Base-by-base conservation (phyloP, 1,139 yeast species). In the Yamadazyma conglobata region DNA sequence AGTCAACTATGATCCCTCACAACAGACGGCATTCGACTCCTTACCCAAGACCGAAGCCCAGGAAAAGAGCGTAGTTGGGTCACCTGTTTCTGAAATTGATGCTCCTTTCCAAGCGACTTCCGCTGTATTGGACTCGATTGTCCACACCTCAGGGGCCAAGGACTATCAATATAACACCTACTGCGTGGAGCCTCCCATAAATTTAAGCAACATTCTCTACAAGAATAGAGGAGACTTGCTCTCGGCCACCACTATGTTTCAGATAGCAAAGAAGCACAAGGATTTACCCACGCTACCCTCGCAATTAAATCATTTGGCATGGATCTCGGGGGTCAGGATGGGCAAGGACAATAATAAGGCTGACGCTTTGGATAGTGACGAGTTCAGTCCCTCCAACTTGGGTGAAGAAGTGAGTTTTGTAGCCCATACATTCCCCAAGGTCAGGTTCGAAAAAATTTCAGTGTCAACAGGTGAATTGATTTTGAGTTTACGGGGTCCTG, bases 251-350 rank as follows among this genome's bases (percentile, higher is more conserved):
- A 54, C 67, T 6, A 38, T 58, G 39, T 58, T 50, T 32, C 60
- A 54, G 37, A 56, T 66, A 14, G 54, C 65, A 12, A 60, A 57
- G 28, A 54, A 49, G 28, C 40, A 40, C 19, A 60, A 56, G 17
- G 48, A 50, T 19, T 47, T 51, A 14, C 47, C 50, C 19, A 49
- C 55, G 7, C 44, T 49, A 25, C 48, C 50, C 37, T 29, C 48
- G 40, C 34, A 74, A 36, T 56, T 75, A 22, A 79, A 79, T 42
- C 96, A 89, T 50, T 62, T 91, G 38, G 79, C 82, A 43, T 91
- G 98, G 98, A 81, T 91, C 24, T 81, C 96, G 0, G 97, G 97
- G 28, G 95, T 91, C 5, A 67, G 91, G 33, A 77, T 76, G 60
- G 93, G 93, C 0, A 64, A 73, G 29, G 58, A 73, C 3, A 87